These are phyloP conservation scores for Sclerotinia trifoliorum DNA, from an alignment of 2,329 filamentous ascomycete genomes.

Conservation along the genomic window DNA sequence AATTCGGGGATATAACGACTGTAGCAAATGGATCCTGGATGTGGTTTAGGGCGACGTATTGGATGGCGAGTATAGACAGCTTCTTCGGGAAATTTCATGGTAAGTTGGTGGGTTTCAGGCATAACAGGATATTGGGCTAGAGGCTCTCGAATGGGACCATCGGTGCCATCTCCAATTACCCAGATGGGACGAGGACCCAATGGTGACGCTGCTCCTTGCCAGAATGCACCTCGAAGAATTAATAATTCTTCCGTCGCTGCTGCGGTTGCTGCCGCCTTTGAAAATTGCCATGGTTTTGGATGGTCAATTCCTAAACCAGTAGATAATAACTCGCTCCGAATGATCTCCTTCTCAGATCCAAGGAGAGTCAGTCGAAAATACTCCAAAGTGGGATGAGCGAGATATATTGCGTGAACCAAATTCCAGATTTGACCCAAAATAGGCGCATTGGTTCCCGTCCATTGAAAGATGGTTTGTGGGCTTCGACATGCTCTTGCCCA, in stretches of 20 bases:
- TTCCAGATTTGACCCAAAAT: conserved; percentile 44
- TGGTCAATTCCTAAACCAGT: conserved; percentile 33
- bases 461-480: conserved; percentile 40
- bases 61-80: conserved; percentile 63
- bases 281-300: conserved; percentile 26
- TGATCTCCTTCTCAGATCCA: conserved; percentile 35
- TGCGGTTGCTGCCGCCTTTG: neutral
- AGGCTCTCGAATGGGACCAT: conserved; percentile 43
- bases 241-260: conserved; percentile 43
- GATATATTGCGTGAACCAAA: conserved; percentile 42
- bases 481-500: conserved; percentile 41
- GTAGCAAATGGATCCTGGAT: conserved; percentile 69
- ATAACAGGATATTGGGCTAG: conserved; percentile 42
- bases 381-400: conserved; percentile 39
- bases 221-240: conserved; percentile 59
- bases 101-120: conserved; percentile 47
- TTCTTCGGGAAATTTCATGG: conserved; percentile 36
- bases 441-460: conserved; percentile 38
- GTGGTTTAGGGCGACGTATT: conserved; percentile 68
- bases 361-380: conserved; percentile 40
- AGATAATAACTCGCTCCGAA: conserved; percentile 39
- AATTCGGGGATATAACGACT: conserved; percentile 77
- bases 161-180: conserved; percentile 39
- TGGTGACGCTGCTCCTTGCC: conserved; percentile 68
- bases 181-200: conserved; percentile 63